Evolutionary conservation across 768 basidiomycete species (phyloP), one percentile per base, ranked within the genome.

Genomic region (Candolleomyces eurysporus): DNA sequence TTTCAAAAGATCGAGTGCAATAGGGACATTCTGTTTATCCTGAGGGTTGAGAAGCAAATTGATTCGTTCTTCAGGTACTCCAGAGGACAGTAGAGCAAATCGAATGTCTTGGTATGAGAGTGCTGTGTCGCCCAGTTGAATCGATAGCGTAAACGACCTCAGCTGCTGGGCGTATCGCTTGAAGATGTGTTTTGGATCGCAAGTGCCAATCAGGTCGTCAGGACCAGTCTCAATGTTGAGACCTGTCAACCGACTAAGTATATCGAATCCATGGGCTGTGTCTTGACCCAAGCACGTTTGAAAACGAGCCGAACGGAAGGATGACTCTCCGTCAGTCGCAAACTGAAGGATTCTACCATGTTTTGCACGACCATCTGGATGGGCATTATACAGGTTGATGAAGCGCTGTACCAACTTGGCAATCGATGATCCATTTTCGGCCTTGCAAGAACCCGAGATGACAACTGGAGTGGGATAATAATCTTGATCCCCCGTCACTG

Each of bases 311-410:
- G 46, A 49, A 30, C 68, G 65, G 58, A 71, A 75, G 21, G 65
- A 64, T 36, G 67, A 56, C 45, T 68, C 73, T 2, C 73, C 73
- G 61, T 75, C 72, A n/a, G 65, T 73, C 6, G 64, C 70, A 22
- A 74, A 32, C 9, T 58, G 48, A 22, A n/a, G 54, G n/a, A 73
- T 69, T 2, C 66, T 65, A 8, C 72, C 69, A 61, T 69, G 64
- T 4, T 61, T n/a, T 31, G 31, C 54, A 48, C 64, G 63, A 6
- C 73, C 71, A 58, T 60, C 8, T 21, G 59, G 54, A 62, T 67
- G 52, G 16, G 16, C 39, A 26, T 62, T 22, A 43, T 67, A 69
- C 9, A 52, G 40, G 0, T 72, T 55, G 5, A 74, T 13, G 9
- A 71, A 45, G 2, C 3, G 36, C 8, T 40, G 2, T 13, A 74